phyloP scores from a whole-genome alignment of 2,329 filamentous ascomycete genomes.

The Helicocarpus griseus region DNA sequence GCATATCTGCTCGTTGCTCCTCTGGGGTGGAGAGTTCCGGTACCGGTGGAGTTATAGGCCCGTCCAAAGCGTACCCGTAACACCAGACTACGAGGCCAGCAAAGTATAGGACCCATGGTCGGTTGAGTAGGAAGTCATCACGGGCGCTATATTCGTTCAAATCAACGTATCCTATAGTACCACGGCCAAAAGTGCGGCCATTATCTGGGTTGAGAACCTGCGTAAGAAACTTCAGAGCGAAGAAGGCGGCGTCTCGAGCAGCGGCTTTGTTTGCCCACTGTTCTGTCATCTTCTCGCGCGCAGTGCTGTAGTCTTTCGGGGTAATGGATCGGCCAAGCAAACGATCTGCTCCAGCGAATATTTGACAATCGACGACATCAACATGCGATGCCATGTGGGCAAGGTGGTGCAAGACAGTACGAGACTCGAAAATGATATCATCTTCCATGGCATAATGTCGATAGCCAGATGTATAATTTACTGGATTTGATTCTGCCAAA shows the following conservation, averaged over 20 bases:
- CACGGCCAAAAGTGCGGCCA: constrained; percentile 24
- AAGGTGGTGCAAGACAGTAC: constrained; percentile 81
- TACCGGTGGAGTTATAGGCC: constrained; percentile 47
- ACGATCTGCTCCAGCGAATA: constrained; percentile 79
- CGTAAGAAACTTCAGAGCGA: constrained; percentile 77
- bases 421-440: constrained; percentile 73
- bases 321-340: constrained; percentile 80
- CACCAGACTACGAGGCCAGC: constrained; percentile 88
- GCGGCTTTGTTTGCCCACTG: constrained; percentile 81
- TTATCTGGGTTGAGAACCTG: constrained; percentile 64
- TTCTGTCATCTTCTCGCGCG: constrained; percentile 75
- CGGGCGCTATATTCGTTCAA: constrained; percentile 60
- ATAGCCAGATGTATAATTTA: constrained; percentile 13
- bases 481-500: constrained; percentile 43
- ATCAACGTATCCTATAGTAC: neutral
- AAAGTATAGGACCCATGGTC: constrained; percentile 93
- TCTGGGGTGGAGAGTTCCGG: constrained; percentile 47
- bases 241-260: constrained; percentile 84
- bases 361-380: constrained; percentile 94
- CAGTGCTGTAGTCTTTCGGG: constrained; percentile 66
- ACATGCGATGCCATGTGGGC: constrained; percentile 98
- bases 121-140: constrained; percentile 80
- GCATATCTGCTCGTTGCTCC: constrained; percentile 69
- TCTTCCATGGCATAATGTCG: constrained; percentile 39
- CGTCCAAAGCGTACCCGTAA: constrained; percentile 86